phyloP scores from a whole-genome alignment of 2,329 filamentous ascomycete species.

The Pleurostoma richardsiae region DNA sequence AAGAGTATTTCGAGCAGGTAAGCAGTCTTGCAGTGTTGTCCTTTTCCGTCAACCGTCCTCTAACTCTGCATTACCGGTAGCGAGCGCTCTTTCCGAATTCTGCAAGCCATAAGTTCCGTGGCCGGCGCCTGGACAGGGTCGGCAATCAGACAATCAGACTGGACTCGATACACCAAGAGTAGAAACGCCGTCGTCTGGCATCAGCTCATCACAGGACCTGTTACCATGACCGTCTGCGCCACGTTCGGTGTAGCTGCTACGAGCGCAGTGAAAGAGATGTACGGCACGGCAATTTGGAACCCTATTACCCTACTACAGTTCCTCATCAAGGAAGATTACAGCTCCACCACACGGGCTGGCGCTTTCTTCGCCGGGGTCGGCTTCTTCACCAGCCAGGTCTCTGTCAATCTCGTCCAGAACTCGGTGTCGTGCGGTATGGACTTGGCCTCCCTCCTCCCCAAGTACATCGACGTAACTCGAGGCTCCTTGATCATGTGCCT shows the following conservation, averaged over 20 bases:
- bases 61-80: background rate
- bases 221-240: background rate
- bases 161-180: constrained; percentile 5
- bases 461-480: constrained; percentile 29
- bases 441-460: constrained; percentile 27
- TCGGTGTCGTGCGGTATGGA: constrained; percentile 32
- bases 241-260: background rate
- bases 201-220: background rate
- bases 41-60: too few species aligned
- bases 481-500: constrained; percentile 30
- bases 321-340: constrained; percentile 21
- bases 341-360: constrained; percentile 26
- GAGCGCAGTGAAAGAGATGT: background rate
- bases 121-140: constrained; percentile 5
- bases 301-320: constrained; percentile 26
- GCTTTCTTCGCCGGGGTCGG: constrained; percentile 31
- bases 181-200: constrained; percentile 1
- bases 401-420: constrained; percentile 29
- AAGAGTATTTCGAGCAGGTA: background rate
- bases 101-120: constrained; percentile 6
- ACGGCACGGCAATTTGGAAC: constrained; percentile 28
- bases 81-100: constrained; percentile 3
- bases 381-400: constrained; percentile 27
- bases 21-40: too few species aligned
- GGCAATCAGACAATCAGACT: constrained; percentile 5